Evolutionary conservation across 768 basidiomycete species (phyloP).

Genomic region (Sporobolomyces phaffii): DNA sequence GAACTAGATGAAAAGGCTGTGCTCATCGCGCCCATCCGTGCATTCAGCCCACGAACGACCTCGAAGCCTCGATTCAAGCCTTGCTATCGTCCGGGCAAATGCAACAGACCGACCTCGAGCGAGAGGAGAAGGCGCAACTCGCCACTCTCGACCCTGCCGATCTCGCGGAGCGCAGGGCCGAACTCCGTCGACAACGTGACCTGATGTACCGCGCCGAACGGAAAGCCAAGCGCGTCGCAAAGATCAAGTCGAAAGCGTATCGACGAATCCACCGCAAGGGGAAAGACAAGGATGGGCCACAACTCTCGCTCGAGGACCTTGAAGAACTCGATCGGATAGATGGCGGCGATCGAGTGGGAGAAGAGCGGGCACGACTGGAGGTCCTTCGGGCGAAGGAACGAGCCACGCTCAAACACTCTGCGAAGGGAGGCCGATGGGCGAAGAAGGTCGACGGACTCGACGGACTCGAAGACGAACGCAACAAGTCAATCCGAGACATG

Average conservation of each 20-base stretch:
- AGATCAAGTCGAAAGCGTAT: constrained; percentile 95
- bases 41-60: constrained; percentile 68
- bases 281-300: constrained; percentile 47
- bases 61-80: constrained; percentile 76
- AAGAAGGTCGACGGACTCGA: constrained; percentile 44
- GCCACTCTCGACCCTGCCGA: constrained; percentile 66
- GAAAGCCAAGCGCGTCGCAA: constrained; percentile 80
- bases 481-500: constrained; percentile 76
- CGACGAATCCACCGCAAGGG: constrained; percentile 70
- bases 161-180: constrained; percentile 68
- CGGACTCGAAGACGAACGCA: constrained; percentile 56
- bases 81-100: constrained; percentile 76
- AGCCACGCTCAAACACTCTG: constrained; percentile 80
- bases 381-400: constrained; percentile 75
- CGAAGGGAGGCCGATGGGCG: constrained; percentile 59
- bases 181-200: constrained; percentile 82
- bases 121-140: constrained; percentile 75
- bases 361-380: constrained; percentile 62
- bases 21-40: neutral
- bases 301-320: constrained; percentile 46
- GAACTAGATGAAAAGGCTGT: neutral
- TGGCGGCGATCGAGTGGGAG: constrained; percentile 53
- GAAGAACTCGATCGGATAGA: constrained; percentile 57
- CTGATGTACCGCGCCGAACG: constrained; percentile 86
- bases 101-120: constrained; percentile 65